phyloP scores from a whole-genome alignment of 306 rosid species.

The Betula pendula region DNA sequence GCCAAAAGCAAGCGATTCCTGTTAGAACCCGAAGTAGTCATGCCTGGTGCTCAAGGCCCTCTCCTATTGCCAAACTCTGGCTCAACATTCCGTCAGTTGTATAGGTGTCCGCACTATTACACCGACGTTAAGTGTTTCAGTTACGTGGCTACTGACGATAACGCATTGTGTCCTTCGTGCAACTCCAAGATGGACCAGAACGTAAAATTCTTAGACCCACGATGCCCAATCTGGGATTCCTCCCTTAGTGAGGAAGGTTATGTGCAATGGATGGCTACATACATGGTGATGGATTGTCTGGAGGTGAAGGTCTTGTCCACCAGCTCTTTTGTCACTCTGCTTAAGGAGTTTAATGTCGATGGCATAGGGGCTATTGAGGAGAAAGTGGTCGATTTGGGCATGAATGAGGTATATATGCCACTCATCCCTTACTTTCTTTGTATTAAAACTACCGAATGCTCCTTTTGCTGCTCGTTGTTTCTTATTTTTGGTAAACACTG shows the following conservation, averaged over 20 bases:
- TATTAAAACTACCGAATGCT: too few relatives aligned
- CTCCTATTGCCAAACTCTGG: neutral
- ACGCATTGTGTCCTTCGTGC: neutral
- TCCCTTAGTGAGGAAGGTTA: neutral
- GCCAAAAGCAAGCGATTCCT: neutral
- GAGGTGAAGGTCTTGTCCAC: neutral
- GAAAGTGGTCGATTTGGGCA: too few relatives aligned
- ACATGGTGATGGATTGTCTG: constrained; percentile 43
- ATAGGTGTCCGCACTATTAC: neutral
- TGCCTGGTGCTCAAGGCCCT: neutral
- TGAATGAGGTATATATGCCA: too few relatives aligned
- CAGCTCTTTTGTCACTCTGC: too few relatives aligned
- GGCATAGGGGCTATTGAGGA: too few relatives aligned
- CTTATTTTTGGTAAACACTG: too few relatives aligned
- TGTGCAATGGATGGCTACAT: constrained; percentile 27
- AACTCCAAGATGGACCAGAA: neutral
- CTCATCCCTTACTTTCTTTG: too few relatives aligned
- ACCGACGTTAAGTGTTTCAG: neutral
- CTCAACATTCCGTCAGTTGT: neutral
- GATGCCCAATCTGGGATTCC: too few relatives aligned
- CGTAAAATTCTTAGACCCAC: neutral
- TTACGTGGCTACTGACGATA: neutral
- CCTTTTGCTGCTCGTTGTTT: too few relatives aligned
- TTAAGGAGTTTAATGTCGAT: too few relatives aligned
- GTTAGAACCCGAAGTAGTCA: neutral